phyloP scores from a whole-genome alignment of 768 basidiomycete genomes.

The Hypholoma sublateritium region DNA sequence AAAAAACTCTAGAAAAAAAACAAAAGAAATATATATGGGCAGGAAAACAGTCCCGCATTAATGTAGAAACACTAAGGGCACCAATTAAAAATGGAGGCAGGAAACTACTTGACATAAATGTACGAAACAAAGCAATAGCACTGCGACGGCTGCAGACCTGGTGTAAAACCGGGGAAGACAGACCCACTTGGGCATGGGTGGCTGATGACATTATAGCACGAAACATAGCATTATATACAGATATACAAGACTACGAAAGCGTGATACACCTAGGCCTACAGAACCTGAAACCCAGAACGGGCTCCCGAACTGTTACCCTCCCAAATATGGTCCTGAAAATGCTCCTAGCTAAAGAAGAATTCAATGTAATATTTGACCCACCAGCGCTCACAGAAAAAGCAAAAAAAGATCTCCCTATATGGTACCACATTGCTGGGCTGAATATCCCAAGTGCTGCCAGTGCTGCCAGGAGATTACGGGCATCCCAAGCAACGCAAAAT shows the following conservation, averaged over 20 bases:
- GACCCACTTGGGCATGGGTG: neutral
- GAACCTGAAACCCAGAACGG: neutral
- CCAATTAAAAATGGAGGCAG: slow-evolving; percentile 17
- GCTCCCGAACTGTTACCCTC: too few species aligned
- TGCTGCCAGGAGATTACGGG: neutral
- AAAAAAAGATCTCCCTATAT: neutral
- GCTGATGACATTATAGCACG: neutral
- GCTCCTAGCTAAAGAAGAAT: neutral
- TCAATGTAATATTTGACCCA: neutral
- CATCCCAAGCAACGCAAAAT: too few species aligned
- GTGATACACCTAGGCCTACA: too few species aligned
- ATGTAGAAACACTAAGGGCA: slow-evolving; percentile 16
- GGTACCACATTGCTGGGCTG: neutral
- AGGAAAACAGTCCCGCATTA: slow-evolving; percentile 11
- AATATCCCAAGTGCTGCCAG: neutral
- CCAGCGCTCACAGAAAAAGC: neutral
- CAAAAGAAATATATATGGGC: slow-evolving; percentile 28
- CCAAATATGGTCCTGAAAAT: neutral
- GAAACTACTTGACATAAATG: slow-evolving; percentile 17
- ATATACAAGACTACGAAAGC: too few species aligned
- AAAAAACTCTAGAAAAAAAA: slow-evolving; percentile 16
- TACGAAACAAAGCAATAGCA: slow-evolving; percentile 21
- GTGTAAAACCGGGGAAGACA: neutral
- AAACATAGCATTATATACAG: neutral
- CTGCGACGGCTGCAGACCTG: neutral